phyloP scores from a whole-genome alignment of 2,329 filamentous ascomycete genomes.

The Colletotrichum tropicale region DNA sequence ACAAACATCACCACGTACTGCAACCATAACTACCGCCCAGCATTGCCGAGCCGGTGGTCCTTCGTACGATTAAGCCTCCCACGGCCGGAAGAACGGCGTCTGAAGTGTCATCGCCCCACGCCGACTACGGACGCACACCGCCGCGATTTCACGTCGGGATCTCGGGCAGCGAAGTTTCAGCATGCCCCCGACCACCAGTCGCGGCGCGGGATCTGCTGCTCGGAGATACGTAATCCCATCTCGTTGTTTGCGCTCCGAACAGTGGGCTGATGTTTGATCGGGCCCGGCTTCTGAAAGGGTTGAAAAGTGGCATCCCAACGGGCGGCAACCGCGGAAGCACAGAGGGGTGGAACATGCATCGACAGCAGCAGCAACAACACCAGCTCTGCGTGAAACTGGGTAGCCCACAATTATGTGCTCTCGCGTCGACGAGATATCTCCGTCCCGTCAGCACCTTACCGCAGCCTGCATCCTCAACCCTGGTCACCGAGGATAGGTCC shows the following conservation, averaged over 20 bases:
- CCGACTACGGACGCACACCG: neutral
- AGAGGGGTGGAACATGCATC: neutral
- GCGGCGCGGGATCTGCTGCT: neutral
- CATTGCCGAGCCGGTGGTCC: neutral
- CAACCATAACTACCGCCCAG: neutral
- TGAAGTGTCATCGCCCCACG: neutral
- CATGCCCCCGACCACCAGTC: neutral
- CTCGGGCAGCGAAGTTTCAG: neutral
- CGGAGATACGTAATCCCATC: neutral
- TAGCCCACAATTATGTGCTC: neutral
- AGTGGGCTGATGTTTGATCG: neutral
- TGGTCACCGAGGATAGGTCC: neutral
- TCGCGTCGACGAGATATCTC: neutral
- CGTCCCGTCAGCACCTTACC: neutral
- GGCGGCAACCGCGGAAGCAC: neutral
- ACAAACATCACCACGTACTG: neutral
- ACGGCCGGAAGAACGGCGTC: neutral
- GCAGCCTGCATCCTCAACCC: neutral
- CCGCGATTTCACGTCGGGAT: neutral
- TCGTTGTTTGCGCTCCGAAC: neutral
- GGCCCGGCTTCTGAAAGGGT: neutral
- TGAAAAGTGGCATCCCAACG: neutral
- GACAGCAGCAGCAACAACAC: neutral
- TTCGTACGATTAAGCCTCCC: neutral
- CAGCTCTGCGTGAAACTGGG: neutral